Percentiles rank a stretch among this genome's conserved stretches.
These are phyloP conservation scores for Ascoidea asiatica DNA, from an alignment of 805 yeast species.

Conservation along the genomic window DNA sequence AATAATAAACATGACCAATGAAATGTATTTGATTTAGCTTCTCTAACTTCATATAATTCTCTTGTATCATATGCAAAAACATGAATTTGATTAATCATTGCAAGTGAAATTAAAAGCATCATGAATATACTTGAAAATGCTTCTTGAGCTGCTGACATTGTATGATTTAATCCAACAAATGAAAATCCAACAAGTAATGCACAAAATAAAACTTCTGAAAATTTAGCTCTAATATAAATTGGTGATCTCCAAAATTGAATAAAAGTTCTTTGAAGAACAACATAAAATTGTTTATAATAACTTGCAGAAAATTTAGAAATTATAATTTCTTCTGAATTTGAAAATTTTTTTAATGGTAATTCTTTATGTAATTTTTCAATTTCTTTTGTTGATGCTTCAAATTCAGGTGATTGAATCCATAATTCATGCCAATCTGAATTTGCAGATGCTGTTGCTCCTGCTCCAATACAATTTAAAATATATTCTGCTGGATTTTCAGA, in stretches of 20 bases:
- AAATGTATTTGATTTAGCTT: constrained; percentile 26
- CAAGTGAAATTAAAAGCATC: constrained; percentile 25
- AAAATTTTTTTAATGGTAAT: constrained; percentile 12
- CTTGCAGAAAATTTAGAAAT: constrained; percentile 16
- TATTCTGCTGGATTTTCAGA: constrained; percentile 30
- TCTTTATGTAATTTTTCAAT: constrained; percentile 16
- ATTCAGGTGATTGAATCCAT: constrained; percentile 16
- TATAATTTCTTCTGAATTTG: constrained; percentile 12
- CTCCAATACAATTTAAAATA: constrained; percentile 30
- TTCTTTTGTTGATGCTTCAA: constrained; percentile 14
- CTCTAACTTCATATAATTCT: constrained; percentile 31
- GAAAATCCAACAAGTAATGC: constrained; percentile 39
- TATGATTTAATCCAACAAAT: constrained; percentile 23
- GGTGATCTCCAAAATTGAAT: constrained; percentile 35
- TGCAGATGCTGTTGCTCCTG: constrained; percentile 28
- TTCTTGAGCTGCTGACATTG: constrained; percentile 27
- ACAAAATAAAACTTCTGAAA: constrained; percentile 27
- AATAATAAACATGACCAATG: constrained; percentile 27
- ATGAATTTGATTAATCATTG: constrained; percentile 19
- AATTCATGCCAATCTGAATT: constrained; percentile 15
- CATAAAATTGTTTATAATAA: constrained; percentile 14
- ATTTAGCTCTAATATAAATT: constrained; percentile 33
- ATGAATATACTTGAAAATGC: constrained; percentile 37
- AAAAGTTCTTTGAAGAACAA: constrained; percentile 24
- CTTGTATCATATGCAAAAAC: constrained; percentile 22